A percentile compares a stretch with the other conserved stretches of the same genome.
phyloP scores from a whole-genome alignment of 345 rosid species.

The Trapa bicornis region DNA sequence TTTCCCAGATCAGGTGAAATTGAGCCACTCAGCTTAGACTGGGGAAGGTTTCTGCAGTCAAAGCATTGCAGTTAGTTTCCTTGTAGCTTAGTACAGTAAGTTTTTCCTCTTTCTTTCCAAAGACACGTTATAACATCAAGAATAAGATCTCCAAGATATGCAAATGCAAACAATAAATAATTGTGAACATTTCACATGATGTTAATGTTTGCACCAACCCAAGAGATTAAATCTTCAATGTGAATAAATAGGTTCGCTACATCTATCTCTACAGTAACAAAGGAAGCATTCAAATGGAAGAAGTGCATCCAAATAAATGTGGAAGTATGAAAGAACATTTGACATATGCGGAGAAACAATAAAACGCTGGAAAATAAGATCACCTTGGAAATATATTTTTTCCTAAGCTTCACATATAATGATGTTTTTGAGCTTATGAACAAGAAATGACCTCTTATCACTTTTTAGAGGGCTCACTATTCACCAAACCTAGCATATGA shows the following conservation, averaged over 20 bases:
- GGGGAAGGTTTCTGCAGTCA: conserved; percentile 55
- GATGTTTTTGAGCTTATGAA: background rate
- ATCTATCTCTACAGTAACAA: background rate
- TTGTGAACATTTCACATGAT: too few species aligned
- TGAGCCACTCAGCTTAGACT: conserved; percentile 71
- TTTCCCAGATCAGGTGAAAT: conserved; percentile 77
- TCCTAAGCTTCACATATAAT: background rate
- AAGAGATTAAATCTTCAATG: too few species aligned
- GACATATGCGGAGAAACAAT: background rate
- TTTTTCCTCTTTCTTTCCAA: background rate
- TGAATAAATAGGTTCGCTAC: too few species aligned
- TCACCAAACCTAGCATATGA: background rate
- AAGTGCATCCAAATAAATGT: background rate
- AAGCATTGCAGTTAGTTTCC: background rate
- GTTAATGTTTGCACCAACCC: too few species aligned
- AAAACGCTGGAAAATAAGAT: background rate
- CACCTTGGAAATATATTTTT: background rate
- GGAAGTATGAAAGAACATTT: background rate
- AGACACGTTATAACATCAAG: background rate
- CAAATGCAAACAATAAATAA: background rate
- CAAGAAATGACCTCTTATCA: background rate
- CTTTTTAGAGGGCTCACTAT: background rate
- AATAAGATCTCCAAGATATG: background rate
- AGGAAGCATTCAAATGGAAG: background rate
- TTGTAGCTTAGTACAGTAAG: too few species aligned